Evolutionary conservation across 441 rosid genomes (phyloP).

Genomic region (Arabidopsis lyrata): DNA sequence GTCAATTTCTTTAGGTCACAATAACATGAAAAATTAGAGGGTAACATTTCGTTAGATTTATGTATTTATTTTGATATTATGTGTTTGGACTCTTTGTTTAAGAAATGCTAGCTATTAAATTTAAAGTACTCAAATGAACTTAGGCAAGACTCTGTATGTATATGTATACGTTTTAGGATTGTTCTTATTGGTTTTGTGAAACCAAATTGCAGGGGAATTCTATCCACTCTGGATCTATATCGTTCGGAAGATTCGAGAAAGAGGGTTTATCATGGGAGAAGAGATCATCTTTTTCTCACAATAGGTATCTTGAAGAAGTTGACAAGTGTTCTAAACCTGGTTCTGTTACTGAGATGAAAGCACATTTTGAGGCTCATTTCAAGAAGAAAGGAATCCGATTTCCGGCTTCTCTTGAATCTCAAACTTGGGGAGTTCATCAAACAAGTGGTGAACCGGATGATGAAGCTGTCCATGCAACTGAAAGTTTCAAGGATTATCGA

Average conservation of each 20-base stretch:
- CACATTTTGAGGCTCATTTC: constrained; percentile 85
- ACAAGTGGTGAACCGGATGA: constrained; percentile 40
- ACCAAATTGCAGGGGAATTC: constrained; percentile 57
- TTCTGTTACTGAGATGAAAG: constrained; percentile 79
- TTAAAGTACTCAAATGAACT: not conserved
- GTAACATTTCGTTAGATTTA: not conserved
- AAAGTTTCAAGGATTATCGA: constrained; percentile 38
- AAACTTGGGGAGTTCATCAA: constrained; percentile 45
- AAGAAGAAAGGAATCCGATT: constrained; percentile 66
- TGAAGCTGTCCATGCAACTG: constrained; percentile 46
- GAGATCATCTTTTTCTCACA: constrained; percentile 83
- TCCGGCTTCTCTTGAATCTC: constrained; percentile 55
- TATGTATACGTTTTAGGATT: constrained; percentile 1
- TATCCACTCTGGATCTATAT: constrained; percentile 81
- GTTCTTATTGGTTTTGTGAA: not conserved
- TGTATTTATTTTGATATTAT: not conserved
- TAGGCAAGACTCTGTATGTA: not conserved
- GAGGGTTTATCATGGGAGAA: constrained; percentile 83
- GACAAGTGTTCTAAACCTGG: constrained; percentile 88
- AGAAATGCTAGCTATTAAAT: not conserved
- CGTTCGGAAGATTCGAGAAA: constrained; percentile 87
- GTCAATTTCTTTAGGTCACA: not conserved
- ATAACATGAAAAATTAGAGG: not conserved
- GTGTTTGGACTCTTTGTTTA: not conserved
- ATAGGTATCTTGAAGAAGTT: constrained; percentile 88